Evolutionary conservation across 208 protist species (phyloP), one percentile per base, ranked within the genome.

Genomic region (Trypanosoma avium): DNA sequence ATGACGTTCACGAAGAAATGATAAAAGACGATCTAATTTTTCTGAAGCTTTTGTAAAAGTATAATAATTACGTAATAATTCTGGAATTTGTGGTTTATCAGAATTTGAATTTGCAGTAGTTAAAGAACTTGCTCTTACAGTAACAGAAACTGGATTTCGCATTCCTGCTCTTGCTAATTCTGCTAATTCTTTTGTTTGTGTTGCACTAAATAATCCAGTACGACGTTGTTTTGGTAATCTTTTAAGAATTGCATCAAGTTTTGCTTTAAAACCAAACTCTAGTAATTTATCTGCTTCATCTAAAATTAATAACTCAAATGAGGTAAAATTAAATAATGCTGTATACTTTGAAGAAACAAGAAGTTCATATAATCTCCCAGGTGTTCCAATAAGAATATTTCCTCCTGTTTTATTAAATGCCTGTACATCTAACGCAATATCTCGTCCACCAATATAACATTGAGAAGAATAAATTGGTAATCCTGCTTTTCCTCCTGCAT

Each of bases 211-310:
- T n/a, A 97, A 72, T 2, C 89, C 93, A 10, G 93, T 97, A 52
- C 92, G 88, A 26, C 93, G 75, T 72, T 97, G 93, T 77, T 88
- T 92, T 24, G 93, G 93, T 21, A 98, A 75, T 12, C 91, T 85
- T 50, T 82, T 85, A 24, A 97, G 75, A 27, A 97, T 84, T 7
- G 79, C 82, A 61, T 98, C 89, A 5, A 98, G 70, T 65, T 97
- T 92, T 32, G 82, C 79, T 77, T 88, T 88, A 77, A 98, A 98
- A 38, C 95, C 95, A 64, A 97, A 94, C 67, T 92, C 87, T 8
- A 98, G 82, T 38, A 98, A 73, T 57, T 93, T 92, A 47, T 98
- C 95, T 15, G 93, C 95, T 74, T 98, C 95, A 47, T 98, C 95
- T 3, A 98, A 69, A 43, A 98, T 82, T 60, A 97, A 86, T 22